Base-by-base conservation (phyloP, 345 rosid species). In the Eutrema yunnanense region DNA sequence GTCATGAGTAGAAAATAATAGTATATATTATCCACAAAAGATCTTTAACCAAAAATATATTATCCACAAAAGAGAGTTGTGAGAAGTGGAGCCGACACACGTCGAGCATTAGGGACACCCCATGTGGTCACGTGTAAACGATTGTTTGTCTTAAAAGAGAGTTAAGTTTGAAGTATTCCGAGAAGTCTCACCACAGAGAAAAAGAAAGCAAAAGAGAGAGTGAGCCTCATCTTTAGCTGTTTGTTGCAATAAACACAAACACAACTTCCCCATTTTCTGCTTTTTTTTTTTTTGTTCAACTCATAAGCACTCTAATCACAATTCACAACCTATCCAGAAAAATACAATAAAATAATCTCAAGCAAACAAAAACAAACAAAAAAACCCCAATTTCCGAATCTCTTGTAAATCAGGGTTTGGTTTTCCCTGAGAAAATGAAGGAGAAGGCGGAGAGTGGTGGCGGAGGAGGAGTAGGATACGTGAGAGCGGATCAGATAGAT, bases 401-500 rank as follows among this genome's bases (percentile, higher is more conserved):
- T 42, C 27, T 51, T 30, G 61, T 19, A 40, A 50, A 32, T 4
- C 10, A 51, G 48, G 53, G 48, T 63, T 72, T 58, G 46, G 48
- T 27, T 38, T 34, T 33, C 42, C 10, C 6, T 37, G 54, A 58
- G 16, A 53, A 74, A 48, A 83, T 85, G 95, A 83, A 86, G 81
- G 84, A 80, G 76, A 87, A 85, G 79, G 81, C 78, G 74, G 86
- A 85, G 74, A 80, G 84, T 66, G 84, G 88, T 0, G 78, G 68
- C 6, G 72, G 72, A 36, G 74, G 74, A 41, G 88, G 86, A 49
- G 89, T 78, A 37, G 96, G 90, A 77, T 92, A 89, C 73, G 96
- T 95, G 77, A 85, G 99, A 67, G 99, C 99, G 11, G 97, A 92
- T 86, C 93, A 90, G 86, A 92, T 95, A 82, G 97, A 95, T 82